phyloP scores from a whole-genome alignment of 306 rosid genomes.

The Ormosia emarginata region DNA sequence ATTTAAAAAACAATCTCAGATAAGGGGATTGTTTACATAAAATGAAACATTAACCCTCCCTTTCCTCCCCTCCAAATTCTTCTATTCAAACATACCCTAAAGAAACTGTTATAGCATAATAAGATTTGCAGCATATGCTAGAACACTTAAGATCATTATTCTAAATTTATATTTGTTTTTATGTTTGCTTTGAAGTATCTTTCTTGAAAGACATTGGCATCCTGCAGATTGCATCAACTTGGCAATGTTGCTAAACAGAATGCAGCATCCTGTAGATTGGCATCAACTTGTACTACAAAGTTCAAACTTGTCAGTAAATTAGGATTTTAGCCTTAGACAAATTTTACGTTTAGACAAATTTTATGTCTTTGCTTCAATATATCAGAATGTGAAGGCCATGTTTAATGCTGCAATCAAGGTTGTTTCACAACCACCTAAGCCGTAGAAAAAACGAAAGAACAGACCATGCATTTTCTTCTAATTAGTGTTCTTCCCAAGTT shows the following conservation, averaged over 20 bases:
- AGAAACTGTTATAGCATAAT: neutral
- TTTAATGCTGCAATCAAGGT: constrained; percentile 55
- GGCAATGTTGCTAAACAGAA: neutral
- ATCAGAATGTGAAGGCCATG: constrained; percentile 64
- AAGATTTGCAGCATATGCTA: neutral
- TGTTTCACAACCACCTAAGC: too few species aligned
- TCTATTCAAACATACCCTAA: neutral
- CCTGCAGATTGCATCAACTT: too few species aligned
- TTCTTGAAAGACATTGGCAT: neutral
- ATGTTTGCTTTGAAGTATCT: too few species aligned
- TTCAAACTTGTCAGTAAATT: neutral
- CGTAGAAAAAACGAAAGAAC: too few species aligned
- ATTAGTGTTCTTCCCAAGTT: too few species aligned
- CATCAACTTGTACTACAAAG: too few species aligned
- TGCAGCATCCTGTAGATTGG: neutral
- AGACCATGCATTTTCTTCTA: too few species aligned
- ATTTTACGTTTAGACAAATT: too few species aligned
- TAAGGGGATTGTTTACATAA: neutral
- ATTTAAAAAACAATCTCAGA: neutral
- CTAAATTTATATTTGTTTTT: too few species aligned
- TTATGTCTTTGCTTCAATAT: neutral
- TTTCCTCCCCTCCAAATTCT: too few species aligned
- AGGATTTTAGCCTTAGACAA: neutral
- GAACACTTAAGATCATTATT: too few species aligned
- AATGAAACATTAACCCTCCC: too few species aligned